Evolutionary conservation across 169 alveolate species (phyloP), one percentile per base, ranked within the genome.

Genomic region (Eimeria acervulina): DNA sequence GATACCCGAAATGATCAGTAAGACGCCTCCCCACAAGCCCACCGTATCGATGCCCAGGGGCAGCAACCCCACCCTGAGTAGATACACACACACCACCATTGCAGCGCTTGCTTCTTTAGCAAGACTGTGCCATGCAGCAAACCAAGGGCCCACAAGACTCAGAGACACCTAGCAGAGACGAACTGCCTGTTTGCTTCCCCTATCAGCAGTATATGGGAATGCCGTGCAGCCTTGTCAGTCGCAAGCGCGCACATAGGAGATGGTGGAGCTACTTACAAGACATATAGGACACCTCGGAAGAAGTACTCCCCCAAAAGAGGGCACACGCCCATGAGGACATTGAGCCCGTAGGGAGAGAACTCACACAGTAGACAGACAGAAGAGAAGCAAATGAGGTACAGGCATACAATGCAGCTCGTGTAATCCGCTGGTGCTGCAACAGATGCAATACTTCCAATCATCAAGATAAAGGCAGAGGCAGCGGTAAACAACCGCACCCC

Each of bases 261-360:
- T 28, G 51, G 10, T 33, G 47, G 47, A 26, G 44, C 44, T 3
- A 33, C 95, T 92, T 61, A 92, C 95, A 92, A 61, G 55, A 92
- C 28, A 55, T 92, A 92, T 74, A 92, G 85, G 52, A 92, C 42
- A 59, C 95, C 95, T 28, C 95, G 55, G 85, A 92, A 92, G 95
- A 76, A 59, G 44, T 92, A 92, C 74, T 92, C 95, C 91, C 95
- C 95, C 47, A 92, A 44, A 8, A 92, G 92, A 3, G 95, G 95
- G 63, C 95, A 92, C 26, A 92, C 74, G 70, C 92, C 95, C 95
- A 92, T 92, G 17, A 92, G 92, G 52, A 92, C 84, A 89, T 92
- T 92, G 66, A 92, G 91, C 17, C 95, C 95, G 84, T 92, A 92
- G 17, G 95, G 95, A 6, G 95, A 92, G 55, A 92, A 92, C 33